Evolutionary conservation across 495 filamentous ascomycete genomes (phyloP).

Genomic region (Collariella sp.): DNA sequence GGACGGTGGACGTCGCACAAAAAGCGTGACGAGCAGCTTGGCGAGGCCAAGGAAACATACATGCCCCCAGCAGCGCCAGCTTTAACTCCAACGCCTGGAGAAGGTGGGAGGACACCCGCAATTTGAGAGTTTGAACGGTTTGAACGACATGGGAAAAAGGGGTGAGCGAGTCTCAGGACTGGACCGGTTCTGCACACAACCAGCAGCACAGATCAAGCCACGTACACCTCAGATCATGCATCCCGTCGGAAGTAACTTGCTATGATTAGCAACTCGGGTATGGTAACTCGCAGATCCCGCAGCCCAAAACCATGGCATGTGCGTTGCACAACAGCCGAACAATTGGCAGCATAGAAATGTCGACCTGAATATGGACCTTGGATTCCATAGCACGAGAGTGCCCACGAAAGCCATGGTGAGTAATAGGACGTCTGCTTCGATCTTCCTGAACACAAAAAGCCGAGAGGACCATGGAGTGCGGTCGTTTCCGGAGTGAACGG

Average conservation of each 20-base stretch:
- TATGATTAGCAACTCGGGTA: background rate
- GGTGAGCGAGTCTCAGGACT: too few relatives aligned
- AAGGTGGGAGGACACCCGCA: too few relatives aligned
- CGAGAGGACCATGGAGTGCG: slow-evolving; percentile 38
- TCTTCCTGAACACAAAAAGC: slow-evolving; percentile 42
- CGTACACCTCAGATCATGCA: background rate
- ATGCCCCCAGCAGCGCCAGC: too few relatives aligned
- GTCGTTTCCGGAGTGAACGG: slow-evolving; percentile 20
- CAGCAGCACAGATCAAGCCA: too few relatives aligned
- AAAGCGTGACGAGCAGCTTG: too few relatives aligned
- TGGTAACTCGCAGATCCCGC: background rate
- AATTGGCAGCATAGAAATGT: slow-evolving; percentile 24
- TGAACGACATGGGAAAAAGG: too few relatives aligned
- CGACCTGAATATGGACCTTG: slow-evolving; percentile 41
- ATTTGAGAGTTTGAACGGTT: too few relatives aligned
- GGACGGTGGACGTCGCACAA: too few relatives aligned
- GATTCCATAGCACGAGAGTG: slow-evolving; percentile 29
- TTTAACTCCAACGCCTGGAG: too few relatives aligned
- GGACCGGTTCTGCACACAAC: too few relatives aligned
- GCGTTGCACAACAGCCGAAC: background rate
- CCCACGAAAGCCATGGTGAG: slow-evolving; percentile 41
- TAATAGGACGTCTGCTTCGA: slow-evolving; percentile 35
- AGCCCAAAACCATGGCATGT: background rate
- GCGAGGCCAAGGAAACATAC: too few relatives aligned
- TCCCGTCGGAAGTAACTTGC: background rate